phyloP scores from a whole-genome alignment of 192 early-diverging fungal genomes.

The Backusella morwellensis region DNA sequence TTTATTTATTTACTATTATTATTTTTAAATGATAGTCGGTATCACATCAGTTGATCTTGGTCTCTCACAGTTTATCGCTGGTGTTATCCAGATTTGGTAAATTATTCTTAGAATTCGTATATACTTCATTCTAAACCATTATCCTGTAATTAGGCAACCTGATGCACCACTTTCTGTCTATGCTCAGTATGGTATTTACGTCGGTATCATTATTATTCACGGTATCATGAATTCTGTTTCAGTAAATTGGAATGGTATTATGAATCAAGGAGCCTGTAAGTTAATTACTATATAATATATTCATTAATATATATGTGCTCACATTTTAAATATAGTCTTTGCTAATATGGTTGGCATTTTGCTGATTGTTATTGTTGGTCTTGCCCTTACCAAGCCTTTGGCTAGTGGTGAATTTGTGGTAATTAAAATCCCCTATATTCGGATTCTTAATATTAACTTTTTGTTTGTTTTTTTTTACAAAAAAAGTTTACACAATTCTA shows the following conservation, averaged over 20 bases:
- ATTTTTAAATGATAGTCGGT: neutral
- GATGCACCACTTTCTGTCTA: slow-evolving; percentile 34
- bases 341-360: slow-evolving; percentile 36
- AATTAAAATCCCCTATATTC: neutral
- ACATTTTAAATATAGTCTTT: slow-evolving; percentile 19
- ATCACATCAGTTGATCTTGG: slow-evolving; percentile 50
- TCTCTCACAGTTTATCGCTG: slow-evolving; percentile 47
- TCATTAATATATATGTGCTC: neutral
- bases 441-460: neutral
- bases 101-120: neutral
- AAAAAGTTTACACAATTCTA: slow-evolving; percentile 22
- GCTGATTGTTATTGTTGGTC: slow-evolving; percentile 30
- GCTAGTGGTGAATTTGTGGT: slow-evolving; percentile 18
- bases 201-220: slow-evolving; percentile 49
- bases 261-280: slow-evolving; percentile 50
- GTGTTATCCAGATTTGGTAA: slow-evolving; percentile 37
- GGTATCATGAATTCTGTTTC: slow-evolving; percentile 51
- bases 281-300: neutral
- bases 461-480: neutral
- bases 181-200: slow-evolving; percentile 48
- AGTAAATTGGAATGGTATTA: slow-evolving; percentile 41
- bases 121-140: neutral
- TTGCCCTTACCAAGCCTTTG: slow-evolving; percentile 29
- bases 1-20: neutral
- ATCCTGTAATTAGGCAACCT: slow-evolving; percentile 25